Evolutionary conservation across 192 early-diverging fungal genomes (phyloP), one percentile per base, ranked within the genome.

Genomic region (Coemansia furcata): DNA sequence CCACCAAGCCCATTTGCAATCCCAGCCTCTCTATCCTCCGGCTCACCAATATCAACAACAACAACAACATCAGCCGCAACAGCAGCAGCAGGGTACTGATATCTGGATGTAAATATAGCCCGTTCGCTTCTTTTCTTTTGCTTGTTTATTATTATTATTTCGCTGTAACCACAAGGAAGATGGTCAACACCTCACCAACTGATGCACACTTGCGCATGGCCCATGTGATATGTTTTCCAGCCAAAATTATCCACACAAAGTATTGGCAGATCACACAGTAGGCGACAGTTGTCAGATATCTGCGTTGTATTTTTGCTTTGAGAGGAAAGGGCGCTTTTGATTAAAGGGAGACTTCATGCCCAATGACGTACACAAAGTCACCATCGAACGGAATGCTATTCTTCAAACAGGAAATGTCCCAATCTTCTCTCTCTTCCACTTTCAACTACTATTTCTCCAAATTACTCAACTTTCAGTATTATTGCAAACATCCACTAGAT

Each of bases 81-180:
- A 40, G 30, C 26, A 60, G 42, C 57, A 68, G 39, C 55, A 72
- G 19, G 50, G 49, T 54, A 7, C 35, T 40, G 65, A 73, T 42
- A 35, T n/a, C 12, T 63, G 72, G 67, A 63, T 73, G 76, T 73
- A 73, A 69, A 78, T 78, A 78, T 29, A 38, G 17, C 42, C 40
- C 29, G 26, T 37, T 70, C 39, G 40, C 39, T 26, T 8, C 37
- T 35, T 67, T 26, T 60, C 60, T 39, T 44, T 38, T 26, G 23
- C 21, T 67, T 46, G 2, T 12, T 11, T 30, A 60, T 60, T 60
- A 19, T 2, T 60, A 3, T 46, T 32, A 15, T 6, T 46, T 47
- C 12, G 4, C 29, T 33, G 4, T 42, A 15, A 26, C 23, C 23
- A 26, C 23, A 26, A 26, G 23, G 23, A 26, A 26, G 23, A 26